Percentiles rank a stretch among this genome's conserved stretches.
Conservation (phyloP, 2,329 filamentous ascomycete genomes). For the Parastagonospora nodorum region DNA sequence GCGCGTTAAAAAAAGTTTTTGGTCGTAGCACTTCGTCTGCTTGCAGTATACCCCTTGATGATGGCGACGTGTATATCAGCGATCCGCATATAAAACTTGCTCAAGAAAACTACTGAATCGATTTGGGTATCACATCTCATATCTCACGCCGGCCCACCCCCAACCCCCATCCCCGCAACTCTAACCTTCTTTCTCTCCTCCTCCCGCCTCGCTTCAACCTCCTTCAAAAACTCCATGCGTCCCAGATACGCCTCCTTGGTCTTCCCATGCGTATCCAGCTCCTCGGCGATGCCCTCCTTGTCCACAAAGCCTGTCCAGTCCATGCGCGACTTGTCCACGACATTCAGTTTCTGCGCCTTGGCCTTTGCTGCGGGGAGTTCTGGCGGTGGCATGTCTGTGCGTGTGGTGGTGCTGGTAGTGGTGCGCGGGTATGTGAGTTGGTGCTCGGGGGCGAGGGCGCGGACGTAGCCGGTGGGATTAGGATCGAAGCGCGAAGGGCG, state of each 20-base stretch:
- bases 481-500: slow-evolving; percentile 58
- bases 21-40: no score
- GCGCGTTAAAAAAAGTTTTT: no score
- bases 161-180: background rate
- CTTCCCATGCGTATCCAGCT: slow-evolving; percentile 65
- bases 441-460: slow-evolving; percentile 50
- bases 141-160: background rate
- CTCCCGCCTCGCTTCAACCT: slow-evolving; percentile 61
- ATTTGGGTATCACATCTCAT: background rate
- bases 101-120: no score
- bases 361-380: slow-evolving; percentile 28
- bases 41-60: no score
- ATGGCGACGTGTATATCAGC: no score
- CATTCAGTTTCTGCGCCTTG: slow-evolving; percentile 65
- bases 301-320: slow-evolving; percentile 70
- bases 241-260: slow-evolving; percentile 66
- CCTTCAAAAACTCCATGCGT: slow-evolving; percentile 66
- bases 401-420: background rate
- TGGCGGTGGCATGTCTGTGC: slow-evolving; percentile 14
- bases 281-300: slow-evolving; percentile 64
- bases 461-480: slow-evolving; percentile 55
- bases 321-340: slow-evolving; percentile 68
- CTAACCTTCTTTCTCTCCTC: slow-evolving; percentile 59
- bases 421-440: slow-evolving; percentile 49
- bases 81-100: no score